These are phyloP conservation scores for Penicilliopsis zonata DNA, from an alignment of 495 filamentous ascomycete species.

Conservation along the genomic window DNA sequence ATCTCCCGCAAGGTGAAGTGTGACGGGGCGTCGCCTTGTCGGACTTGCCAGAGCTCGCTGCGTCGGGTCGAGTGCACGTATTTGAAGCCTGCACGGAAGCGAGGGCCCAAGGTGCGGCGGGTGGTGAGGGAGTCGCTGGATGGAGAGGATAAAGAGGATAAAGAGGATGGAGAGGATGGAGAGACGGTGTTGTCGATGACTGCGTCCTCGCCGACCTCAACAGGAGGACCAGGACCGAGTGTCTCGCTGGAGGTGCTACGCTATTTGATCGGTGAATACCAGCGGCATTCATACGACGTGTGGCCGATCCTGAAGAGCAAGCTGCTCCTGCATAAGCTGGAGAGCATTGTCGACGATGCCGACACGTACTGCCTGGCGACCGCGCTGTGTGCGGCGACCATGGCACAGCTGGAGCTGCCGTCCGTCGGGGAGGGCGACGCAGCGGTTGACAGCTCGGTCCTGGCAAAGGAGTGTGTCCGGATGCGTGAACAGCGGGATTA, in stretches of 20 bases:
- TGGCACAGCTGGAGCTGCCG: conserved; percentile 18
- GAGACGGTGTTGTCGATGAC: no score
- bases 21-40: conserved; percentile 18
- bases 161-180: not conserved
- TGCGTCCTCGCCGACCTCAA: no score
- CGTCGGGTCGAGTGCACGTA: conserved; percentile 17
- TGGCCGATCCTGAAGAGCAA: conserved; percentile 19
- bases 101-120: conserved; percentile 18
- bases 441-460: conserved; percentile 7
- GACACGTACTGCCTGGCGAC: conserved; percentile 10
- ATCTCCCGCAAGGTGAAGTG: conserved; percentile 23
- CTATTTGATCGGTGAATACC: conserved; percentile 11
- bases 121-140: not conserved
- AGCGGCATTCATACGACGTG: conserved; percentile 16
- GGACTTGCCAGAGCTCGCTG: conserved; percentile 11
- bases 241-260: conserved; percentile 5
- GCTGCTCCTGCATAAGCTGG: conserved; percentile 7
- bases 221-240: no score
- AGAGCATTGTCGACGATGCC: conserved; percentile 1
- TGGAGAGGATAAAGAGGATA: not conserved
- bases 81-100: conserved; percentile 13
- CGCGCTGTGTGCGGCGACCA: conserved; percentile 21
- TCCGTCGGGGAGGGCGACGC: conserved; percentile 4
- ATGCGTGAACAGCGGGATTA: conserved; percentile 7
- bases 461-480: conserved; percentile 15